Base-by-base conservation (phyloP, 2,329 filamentous ascomycete genomes). In the Fusarium sp. region DNA sequence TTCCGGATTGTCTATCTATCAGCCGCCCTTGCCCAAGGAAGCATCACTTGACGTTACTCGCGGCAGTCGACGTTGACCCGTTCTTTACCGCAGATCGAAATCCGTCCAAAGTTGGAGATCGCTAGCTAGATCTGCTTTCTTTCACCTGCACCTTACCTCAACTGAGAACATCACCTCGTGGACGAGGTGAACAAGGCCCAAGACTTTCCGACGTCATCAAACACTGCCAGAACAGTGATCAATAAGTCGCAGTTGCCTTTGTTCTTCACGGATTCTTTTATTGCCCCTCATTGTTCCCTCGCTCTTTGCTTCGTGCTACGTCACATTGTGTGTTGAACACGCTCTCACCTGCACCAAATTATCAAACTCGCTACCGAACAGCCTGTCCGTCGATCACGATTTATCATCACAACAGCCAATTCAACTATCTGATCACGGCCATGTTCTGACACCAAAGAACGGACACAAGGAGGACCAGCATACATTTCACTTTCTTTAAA, bases 281-380 rank as follows among this genome's bases (percentile, higher is more conserved):
- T 70, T 64, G 62, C 51, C 43, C 63, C 49, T 46, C 19, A 52
- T 63, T 57, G 32, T 51, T 43, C 40, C 40, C 45, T 51, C 33
- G 27, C 25, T 43, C 32, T 43, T 40, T 54, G 52, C 57, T 65
- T 65, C 55, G 67, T 61, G 55, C 44, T 55, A 45, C 33, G 52
- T 62, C 64, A 58, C 47, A 56, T 66, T 71, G 65, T 68, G 68
- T 68, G 56, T 59, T 62, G 67, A 68, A 71, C 67, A 71, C 68
- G 32, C 41, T 45, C 49, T 48, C 40, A 23, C 41, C 43, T 32
- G 56, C 39, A 25, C 46, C 51, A 62, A 65, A 47, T 59, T 32
- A 58, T 50, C 40, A 40, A 49, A 68, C 37, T 52, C 67, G 56
- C 51, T 44, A 39, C 53, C 40, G 56, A 71, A 53, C 60, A 57